Conservation (phyloP, 495 filamentous ascomycete genomes). For the Penicillium maclennaniae region DNA sequence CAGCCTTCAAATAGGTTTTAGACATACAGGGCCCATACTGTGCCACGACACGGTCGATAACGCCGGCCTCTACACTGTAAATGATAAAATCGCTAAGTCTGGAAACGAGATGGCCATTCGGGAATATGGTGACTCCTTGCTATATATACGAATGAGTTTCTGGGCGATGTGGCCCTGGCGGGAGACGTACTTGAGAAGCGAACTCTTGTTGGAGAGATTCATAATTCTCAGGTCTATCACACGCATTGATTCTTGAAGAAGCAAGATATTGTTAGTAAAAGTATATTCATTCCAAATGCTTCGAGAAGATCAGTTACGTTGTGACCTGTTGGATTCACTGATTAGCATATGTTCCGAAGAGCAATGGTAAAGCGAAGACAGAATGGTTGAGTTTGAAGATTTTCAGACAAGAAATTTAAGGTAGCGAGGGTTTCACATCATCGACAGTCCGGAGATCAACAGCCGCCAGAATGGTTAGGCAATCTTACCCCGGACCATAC, state of each 20-base stretch:
- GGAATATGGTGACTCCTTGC: slow-evolving; percentile 58
- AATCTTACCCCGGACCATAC: slow-evolving; percentile 56
- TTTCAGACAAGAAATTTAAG: slow-evolving; percentile 84
- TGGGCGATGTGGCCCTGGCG: slow-evolving; percentile 32
- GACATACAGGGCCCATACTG: slow-evolving; percentile 86
- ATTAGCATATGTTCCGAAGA: slow-evolving; percentile 8
- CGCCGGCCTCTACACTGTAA: slow-evolving; percentile 93
- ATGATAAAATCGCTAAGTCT: slow-evolving; percentile 94
- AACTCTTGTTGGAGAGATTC: slow-evolving; percentile 75
- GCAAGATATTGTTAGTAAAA: slow-evolving; percentile 31
- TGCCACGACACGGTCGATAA: slow-evolving; percentile 78
- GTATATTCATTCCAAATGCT: not conserved
- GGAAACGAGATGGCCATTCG: slow-evolving; percentile 92
- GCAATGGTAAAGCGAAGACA: slow-evolving; percentile 7
- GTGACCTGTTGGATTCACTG: slow-evolving; percentile 1
- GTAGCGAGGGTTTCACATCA: slow-evolving; percentile 99
- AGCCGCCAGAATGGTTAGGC: slow-evolving; percentile 51
- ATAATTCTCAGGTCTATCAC: slow-evolving; percentile 83
- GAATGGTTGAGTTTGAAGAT: slow-evolving; percentile 9
- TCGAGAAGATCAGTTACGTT: not conserved
- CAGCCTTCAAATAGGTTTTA: slow-evolving; percentile 16
- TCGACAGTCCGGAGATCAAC: slow-evolving; percentile 53
- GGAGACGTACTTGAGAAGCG: slow-evolving; percentile 58
- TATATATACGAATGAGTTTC: slow-evolving; percentile 47
- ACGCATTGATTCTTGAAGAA: slow-evolving; percentile 77